A percentile compares a stretch with the other conserved stretches of the same genome.
These are phyloP conservation scores for Lepiota brunneoincarnata DNA, from an alignment of 768 basidiomycete species.

Conservation along the genomic window DNA sequence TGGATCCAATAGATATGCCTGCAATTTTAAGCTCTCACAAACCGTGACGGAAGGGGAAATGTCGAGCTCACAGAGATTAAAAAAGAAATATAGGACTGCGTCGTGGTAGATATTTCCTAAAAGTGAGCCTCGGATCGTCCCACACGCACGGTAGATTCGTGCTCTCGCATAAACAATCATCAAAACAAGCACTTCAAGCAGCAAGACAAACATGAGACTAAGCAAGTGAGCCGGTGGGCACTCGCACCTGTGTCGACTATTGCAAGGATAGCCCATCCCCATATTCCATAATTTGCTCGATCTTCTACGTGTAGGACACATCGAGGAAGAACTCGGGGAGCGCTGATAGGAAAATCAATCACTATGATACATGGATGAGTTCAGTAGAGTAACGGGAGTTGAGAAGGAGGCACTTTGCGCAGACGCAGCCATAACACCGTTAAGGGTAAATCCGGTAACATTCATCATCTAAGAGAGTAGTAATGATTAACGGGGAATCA, in stretches of 20 bases:
- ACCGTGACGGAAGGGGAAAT: neutral
- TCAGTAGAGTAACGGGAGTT: too few species aligned
- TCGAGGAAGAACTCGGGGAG: neutral
- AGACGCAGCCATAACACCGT: neutral
- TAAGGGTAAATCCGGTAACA: neutral
- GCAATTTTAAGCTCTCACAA: too few species aligned
- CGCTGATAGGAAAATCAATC: neutral
- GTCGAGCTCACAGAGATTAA: neutral
- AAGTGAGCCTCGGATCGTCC: neutral
- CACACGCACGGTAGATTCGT: neutral
- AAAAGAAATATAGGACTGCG: slow-evolving; percentile 1
- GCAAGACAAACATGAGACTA: too few species aligned
- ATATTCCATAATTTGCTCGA: neutral
- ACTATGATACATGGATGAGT: neutral
- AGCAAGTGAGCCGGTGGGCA: too few species aligned
- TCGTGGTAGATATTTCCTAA: neutral
- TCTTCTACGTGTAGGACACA: neutral
- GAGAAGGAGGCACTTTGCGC: neutral
- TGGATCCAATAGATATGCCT: neutral
- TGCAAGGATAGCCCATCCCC: neutral
- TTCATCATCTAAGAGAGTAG: neutral
- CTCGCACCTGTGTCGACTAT: neutral
- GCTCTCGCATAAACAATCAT: slow-evolving; percentile 4
- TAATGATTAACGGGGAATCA: neutral
- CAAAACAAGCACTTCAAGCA: neutral